Conservation (phyloP, 1,284 basidiomycete genomes). For the Microbotryomycetes sp. region DNA sequence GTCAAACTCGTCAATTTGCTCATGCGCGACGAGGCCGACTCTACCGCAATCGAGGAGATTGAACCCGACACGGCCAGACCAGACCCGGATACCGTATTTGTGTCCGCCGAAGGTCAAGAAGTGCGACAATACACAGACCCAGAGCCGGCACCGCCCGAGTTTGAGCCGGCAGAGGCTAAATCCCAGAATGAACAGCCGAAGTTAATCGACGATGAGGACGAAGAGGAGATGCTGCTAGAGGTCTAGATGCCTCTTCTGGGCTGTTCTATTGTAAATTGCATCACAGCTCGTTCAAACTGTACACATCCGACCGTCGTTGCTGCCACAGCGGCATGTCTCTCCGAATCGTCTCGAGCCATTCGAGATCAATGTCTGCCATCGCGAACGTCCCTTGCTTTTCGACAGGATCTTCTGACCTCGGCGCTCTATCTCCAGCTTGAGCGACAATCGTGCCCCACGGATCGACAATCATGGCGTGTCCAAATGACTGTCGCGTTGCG, state of each 20-base stretch:
- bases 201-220: slow-evolving; percentile 23
- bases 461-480: slow-evolving; percentile 32
- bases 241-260: too few species aligned
- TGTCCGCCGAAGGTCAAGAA: slow-evolving; percentile 11
- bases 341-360: slow-evolving; percentile 25
- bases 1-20: slow-evolving; percentile 66
- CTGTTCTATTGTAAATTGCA: too few species aligned
- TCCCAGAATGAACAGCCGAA: not conserved
- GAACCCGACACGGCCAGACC: slow-evolving; percentile 9
- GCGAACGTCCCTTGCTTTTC: slow-evolving; percentile 17
- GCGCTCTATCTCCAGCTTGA: slow-evolving; percentile 18
- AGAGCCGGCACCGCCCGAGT: not conserved
- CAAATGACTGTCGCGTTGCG: slow-evolving; percentile 20
- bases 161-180: slow-evolving; percentile 3
- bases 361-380: slow-evolving; percentile 28
- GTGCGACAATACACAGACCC: not conserved
- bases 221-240: slow-evolving; percentile 33
- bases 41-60: slow-evolving; percentile 44
- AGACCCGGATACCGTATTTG: slow-evolving; percentile 5
- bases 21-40: slow-evolving; percentile 59
- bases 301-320: slow-evolving; percentile 32
- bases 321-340: slow-evolving; percentile 34
- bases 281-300: too few species aligned
- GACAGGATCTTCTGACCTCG: not conserved
- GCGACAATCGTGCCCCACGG: slow-evolving; percentile 33